These are phyloP conservation scores for Priceomyces haplophilus DNA, from an alignment of 805 yeast genomes.

Conservation along the genomic window DNA sequence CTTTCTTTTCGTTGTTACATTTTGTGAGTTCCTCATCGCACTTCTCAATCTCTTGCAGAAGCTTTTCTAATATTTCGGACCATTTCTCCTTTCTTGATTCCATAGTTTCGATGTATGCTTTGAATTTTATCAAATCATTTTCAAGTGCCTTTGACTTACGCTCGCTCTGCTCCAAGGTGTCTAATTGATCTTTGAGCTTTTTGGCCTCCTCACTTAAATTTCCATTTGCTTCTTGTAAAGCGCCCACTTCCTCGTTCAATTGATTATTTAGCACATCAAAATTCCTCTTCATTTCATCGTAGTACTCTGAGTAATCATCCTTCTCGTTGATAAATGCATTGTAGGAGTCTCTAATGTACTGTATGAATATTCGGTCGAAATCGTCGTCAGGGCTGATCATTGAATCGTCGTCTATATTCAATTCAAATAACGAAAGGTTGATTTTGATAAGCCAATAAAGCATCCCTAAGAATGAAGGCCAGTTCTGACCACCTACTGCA, in stretches of 20 bases:
- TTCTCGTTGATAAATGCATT: conserved; percentile 60
- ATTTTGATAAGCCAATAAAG: conserved; percentile 75
- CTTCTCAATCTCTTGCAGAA: conserved; percentile 50
- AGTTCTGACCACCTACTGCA: conserved; percentile 86
- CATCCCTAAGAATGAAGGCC: conserved; percentile 83
- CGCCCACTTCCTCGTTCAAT: conserved; percentile 45
- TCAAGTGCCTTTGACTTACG: conserved; percentile 62
- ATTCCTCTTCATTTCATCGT: conserved; percentile 53
- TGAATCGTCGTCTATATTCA: conserved; percentile 28
- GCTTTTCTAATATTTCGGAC: conserved; percentile 55
- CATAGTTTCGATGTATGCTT: conserved; percentile 68
- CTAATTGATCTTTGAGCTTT: conserved; percentile 42
- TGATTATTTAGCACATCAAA: conserved; percentile 51
- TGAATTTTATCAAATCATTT: conserved; percentile 66
- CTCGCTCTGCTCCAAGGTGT: conserved; percentile 48
- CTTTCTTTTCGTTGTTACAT: conserved; percentile 39
- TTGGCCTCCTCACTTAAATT: conserved; percentile 38
- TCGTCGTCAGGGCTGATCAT: conserved; percentile 40
- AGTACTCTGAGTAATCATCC: conserved; percentile 57
- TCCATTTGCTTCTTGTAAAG: conserved; percentile 39
- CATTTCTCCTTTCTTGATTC: conserved; percentile 63
- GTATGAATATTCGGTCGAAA: conserved; percentile 50
- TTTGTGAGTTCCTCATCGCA: conserved; percentile 42
- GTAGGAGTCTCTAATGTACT: conserved; percentile 66
- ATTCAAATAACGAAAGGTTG: conserved; percentile 32